Evolutionary conservation across 2,329 filamentous ascomycete species (phyloP).

Genomic region (Lizonia empirigonia): DNA sequence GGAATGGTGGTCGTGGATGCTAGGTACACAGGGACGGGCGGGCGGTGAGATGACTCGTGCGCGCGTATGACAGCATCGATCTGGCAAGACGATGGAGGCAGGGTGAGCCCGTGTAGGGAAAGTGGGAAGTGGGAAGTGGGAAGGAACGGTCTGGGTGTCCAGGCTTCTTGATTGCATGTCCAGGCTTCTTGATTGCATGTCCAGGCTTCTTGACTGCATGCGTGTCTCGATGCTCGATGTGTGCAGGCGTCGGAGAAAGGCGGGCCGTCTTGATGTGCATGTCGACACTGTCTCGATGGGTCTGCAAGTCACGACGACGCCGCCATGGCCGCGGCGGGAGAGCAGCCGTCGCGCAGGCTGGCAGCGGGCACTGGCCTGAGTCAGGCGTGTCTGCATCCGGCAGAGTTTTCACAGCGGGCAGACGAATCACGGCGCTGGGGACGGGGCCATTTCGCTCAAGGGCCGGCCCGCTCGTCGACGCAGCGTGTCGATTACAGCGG

Average conservation of each 20-base stretch:
- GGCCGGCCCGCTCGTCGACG: conserved; percentile 40
- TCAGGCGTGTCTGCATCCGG: conserved; percentile 26
- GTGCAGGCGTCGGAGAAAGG: conserved; percentile 17
- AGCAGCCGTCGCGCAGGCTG: conserved; percentile 18
- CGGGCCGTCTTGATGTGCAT: conserved; percentile 19
- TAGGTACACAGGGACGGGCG: conserved; percentile 31
- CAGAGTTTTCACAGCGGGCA: conserved; percentile 30
- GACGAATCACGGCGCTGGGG: conserved; percentile 28
- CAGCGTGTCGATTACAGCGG: conserved; percentile 33
- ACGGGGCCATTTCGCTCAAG: conserved; percentile 33
- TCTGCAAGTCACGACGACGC: not conserved
- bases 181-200: conserved; percentile 23
- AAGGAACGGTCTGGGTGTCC: no score
- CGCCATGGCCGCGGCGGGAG: conserved; percentile 16
- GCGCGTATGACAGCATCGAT: conserved; percentile 38
- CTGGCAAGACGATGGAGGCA: conserved; percentile 12
- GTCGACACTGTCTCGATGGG: not conserved
- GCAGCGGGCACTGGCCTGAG: not conserved
- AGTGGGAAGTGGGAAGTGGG: conserved; percentile 14
- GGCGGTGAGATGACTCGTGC: conserved; percentile 49
- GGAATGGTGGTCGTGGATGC: conserved; percentile 9
- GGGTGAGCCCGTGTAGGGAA: no score
- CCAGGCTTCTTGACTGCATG: conserved; percentile 23
- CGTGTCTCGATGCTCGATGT: not conserved
- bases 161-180: conserved; percentile 23